These are phyloP conservation scores for Blastocladiella emersonii DNA, from an alignment of 371 early-diverging fungal species.

Conservation along the genomic window DNA sequence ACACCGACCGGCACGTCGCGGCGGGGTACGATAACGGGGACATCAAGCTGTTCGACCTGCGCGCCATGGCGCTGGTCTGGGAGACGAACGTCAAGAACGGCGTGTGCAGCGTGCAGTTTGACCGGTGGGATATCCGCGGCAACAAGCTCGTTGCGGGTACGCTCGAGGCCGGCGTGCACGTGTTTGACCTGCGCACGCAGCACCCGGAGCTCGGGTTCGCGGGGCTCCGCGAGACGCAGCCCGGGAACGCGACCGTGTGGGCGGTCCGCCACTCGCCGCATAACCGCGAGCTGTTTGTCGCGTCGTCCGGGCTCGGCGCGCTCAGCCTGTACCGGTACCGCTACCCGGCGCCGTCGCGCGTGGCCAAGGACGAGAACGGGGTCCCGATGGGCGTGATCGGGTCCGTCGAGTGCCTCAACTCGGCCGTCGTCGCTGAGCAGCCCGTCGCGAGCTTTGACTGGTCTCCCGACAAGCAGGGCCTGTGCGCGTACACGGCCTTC, in stretches of 20 bases:
- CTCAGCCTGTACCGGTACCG: constrained; percentile 42
- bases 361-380: constrained; percentile 11
- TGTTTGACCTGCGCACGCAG: constrained; percentile 30
- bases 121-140: constrained; percentile 31
- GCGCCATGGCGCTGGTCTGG: constrained; percentile 43
- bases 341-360: constrained; percentile 14
- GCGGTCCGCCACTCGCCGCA: constrained; percentile 53
- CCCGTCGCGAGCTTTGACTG: constrained; percentile 34
- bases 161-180: constrained; percentile 23
- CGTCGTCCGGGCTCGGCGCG: constrained; percentile 49
- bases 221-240: constrained; percentile 25
- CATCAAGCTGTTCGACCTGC: constrained; percentile 53
- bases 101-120: constrained; percentile 51
- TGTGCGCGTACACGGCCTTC: constrained; percentile 31
- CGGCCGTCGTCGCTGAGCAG: constrained; percentile 29
- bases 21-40: constrained; percentile 74
- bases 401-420: constrained; percentile 18
- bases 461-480: constrained; percentile 34
- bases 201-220: constrained; percentile 39
- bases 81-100: constrained; percentile 61
- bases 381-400: constrained; percentile 18
- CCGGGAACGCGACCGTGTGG: constrained; percentile 54
- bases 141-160: constrained; percentile 38
- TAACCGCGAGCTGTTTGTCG: constrained; percentile 41
- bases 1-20: constrained; percentile 35